phyloP scores from a whole-genome alignment of 306 rosid species.

The Medicago lupulina region DNA sequence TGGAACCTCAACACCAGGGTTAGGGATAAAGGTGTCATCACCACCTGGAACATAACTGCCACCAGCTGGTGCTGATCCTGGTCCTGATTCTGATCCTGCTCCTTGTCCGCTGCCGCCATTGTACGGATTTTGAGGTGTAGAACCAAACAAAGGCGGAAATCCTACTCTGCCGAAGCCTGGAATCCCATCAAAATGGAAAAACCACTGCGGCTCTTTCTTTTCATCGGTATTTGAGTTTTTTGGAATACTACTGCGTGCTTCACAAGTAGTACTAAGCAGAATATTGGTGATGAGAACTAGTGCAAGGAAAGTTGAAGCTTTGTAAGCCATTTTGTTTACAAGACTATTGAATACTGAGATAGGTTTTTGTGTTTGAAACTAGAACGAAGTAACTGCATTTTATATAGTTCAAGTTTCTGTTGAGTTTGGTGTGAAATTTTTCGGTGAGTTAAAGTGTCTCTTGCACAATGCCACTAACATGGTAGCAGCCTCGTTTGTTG shows the following conservation, averaged over 20 bases:
- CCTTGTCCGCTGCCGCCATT: constrained; percentile 38
- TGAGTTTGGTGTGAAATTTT: constrained; percentile 49
- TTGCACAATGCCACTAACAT: not conserved
- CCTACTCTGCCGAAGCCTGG: constrained; percentile 61
- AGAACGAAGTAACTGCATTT: constrained; percentile 38
- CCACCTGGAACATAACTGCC: constrained; percentile 60
- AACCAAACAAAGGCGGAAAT: constrained; percentile 45
- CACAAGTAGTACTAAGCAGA: constrained; percentile 45
- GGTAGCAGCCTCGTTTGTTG: constrained; percentile 19
- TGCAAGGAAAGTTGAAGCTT: constrained; percentile 46
- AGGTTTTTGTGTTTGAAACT: constrained; percentile 47
- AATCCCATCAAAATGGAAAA: constrained; percentile 53
- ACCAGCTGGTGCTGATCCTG: constrained; percentile 7
- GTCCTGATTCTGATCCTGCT: constrained; percentile 1
- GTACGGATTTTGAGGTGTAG: constrained; percentile 39
- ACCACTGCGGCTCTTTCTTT: constrained; percentile 61
- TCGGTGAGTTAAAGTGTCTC: constrained; percentile 54
- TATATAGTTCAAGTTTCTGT: constrained; percentile 40
- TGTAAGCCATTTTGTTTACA: constrained; percentile 52
- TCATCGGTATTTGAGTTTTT: constrained; percentile 43
- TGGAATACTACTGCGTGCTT: constrained; percentile 43
- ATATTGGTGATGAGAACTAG: constrained; percentile 45
- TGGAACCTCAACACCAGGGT: constrained; percentile 75
- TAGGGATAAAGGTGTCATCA: constrained; percentile 70
- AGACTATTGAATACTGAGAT: not conserved